Evolutionary conservation across 1,284 basidiomycete genomes (phyloP).

Genomic region (Malassezia cuniculi): DNA sequence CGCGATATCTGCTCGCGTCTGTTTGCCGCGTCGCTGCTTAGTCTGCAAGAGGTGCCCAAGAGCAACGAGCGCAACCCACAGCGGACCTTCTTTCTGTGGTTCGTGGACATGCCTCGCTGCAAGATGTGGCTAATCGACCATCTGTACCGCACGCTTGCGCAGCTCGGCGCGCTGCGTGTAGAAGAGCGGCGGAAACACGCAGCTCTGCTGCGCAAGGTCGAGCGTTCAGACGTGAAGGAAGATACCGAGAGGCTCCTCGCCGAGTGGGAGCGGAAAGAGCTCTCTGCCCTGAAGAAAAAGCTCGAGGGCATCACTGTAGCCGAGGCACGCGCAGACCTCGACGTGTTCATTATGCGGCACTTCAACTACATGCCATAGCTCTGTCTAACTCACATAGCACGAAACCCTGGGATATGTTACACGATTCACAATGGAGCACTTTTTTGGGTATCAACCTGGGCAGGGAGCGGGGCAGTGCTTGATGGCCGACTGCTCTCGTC

Average conservation of each 20-base stretch:
- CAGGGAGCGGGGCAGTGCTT: too few species aligned
- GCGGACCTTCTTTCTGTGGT: conserved; percentile 43
- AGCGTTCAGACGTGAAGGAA: conserved; percentile 33
- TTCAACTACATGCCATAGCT: conserved; percentile 2
- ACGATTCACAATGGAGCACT: too few species aligned
- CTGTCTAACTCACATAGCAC: too few species aligned
- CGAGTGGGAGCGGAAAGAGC: conserved; percentile 28
- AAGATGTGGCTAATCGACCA: conserved; percentile 38
- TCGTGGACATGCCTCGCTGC: conserved; percentile 34
- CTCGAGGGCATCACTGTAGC: conserved; percentile 24
- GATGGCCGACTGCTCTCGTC: too few species aligned
- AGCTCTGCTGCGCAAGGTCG: conserved; percentile 28
- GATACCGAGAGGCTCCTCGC: conserved; percentile 22
- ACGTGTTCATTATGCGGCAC: conserved; percentile 26
- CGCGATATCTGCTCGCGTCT: conserved; percentile 67
- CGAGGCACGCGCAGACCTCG: conserved; percentile 24
- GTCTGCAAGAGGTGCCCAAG: conserved; percentile 42
- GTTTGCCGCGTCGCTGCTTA: conserved; percentile 34
- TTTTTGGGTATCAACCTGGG: too few species aligned
- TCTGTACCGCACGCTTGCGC: conserved; percentile 28
- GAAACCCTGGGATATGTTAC: too few species aligned
- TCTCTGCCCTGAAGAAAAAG: conserved; percentile 17
- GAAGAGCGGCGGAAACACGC: conserved; percentile 27
- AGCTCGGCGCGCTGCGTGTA: conserved; percentile 25
- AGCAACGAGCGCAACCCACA: conserved; percentile 36